A percentile compares a stretch with the other conserved stretches of the same genome.
Conservation (phyloP, 768 basidiomycete genomes). For the Leccinum subtestaceum region DNA sequence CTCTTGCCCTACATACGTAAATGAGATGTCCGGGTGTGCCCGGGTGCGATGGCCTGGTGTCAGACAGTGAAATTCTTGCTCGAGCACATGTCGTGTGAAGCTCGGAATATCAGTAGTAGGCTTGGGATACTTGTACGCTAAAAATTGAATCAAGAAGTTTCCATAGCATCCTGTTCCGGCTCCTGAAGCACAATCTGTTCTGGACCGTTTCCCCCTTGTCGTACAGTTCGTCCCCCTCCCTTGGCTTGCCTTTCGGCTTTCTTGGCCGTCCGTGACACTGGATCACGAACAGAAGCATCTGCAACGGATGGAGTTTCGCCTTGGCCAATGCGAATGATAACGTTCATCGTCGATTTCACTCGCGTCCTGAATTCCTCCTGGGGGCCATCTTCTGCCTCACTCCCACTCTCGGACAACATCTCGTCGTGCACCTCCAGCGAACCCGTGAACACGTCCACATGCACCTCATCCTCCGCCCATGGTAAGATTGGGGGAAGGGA, state of each 20-base stretch:
- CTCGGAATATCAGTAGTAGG: background rate
- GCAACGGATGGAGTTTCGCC: slow-evolving; percentile 41
- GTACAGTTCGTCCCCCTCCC: slow-evolving; percentile 8
- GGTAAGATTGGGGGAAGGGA: slow-evolving; percentile 75
- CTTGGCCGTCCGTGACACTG: slow-evolving; percentile 2
- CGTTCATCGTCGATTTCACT: slow-evolving; percentile 64
- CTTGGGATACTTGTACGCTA: background rate
- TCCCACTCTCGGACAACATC: slow-evolving; percentile 41
- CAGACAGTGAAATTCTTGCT: background rate
- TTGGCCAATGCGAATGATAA: slow-evolving; percentile 61
- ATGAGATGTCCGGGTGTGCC: background rate
- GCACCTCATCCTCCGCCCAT: slow-evolving; percentile 59
- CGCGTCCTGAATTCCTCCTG: slow-evolving; percentile 58
- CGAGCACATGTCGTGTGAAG: background rate
- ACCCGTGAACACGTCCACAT: slow-evolving; percentile 60
- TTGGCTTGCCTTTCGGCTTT: slow-evolving; percentile 7
- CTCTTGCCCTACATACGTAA: background rate
- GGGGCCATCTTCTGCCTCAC: slow-evolving; percentile 59
- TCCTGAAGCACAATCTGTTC: slow-evolving; percentile 38
- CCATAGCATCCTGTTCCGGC: slow-evolving; percentile 44
- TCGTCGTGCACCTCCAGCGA: slow-evolving; percentile 79
- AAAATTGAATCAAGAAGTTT: slow-evolving; percentile 18
- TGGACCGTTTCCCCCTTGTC: slow-evolving; percentile 4
- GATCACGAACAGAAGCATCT: slow-evolving; percentile 1
- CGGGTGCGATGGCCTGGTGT: background rate